Conservation (phyloP, 345 rosid genomes). For the Cardamine resedifolia region DNA sequence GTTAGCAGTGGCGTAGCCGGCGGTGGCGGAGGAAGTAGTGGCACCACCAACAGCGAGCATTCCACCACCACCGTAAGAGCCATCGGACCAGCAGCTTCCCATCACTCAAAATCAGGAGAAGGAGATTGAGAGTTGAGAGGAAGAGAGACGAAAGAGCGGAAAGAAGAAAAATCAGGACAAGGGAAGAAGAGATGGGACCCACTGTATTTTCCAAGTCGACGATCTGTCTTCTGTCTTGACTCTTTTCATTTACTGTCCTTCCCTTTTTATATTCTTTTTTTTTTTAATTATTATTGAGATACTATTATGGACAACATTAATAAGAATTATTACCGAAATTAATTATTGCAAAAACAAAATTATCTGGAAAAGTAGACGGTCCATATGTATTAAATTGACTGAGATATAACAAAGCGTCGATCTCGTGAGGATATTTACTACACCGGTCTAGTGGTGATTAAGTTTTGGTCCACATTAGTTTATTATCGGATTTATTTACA, state of each 20-base stretch:
- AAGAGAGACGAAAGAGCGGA: not conserved
- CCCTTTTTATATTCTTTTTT: not conserved
- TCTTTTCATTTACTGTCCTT: not conserved
- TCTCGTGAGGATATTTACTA: constrained; percentile 30
- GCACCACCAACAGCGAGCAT: constrained; percentile 62
- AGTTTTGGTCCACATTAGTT: constrained; percentile 7
- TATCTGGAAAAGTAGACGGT: not conserved
- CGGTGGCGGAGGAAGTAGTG: constrained; percentile 39
- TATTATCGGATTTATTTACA: not conserved
- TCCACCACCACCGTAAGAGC: constrained; percentile 47
- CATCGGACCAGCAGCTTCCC: constrained; percentile 94
- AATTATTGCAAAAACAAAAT: not conserved
- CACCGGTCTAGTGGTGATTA: not conserved
- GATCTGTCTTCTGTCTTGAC: constrained; percentile 24
- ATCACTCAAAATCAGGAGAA: not conserved
- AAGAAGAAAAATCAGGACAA: not conserved
- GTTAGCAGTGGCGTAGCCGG: constrained; percentile 41
- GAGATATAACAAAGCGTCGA: not conserved
- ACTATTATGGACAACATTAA: not conserved
- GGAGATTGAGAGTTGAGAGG: not conserved
- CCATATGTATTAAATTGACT: constrained; percentile 16
- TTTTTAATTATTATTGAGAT: not conserved
- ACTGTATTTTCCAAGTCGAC: constrained; percentile 29
- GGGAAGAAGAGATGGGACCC: constrained; percentile 23
- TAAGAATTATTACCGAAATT: not conserved